Conservation (phyloP, 2,329 filamentous ascomycete species). For the Aphanocladium album region DNA sequence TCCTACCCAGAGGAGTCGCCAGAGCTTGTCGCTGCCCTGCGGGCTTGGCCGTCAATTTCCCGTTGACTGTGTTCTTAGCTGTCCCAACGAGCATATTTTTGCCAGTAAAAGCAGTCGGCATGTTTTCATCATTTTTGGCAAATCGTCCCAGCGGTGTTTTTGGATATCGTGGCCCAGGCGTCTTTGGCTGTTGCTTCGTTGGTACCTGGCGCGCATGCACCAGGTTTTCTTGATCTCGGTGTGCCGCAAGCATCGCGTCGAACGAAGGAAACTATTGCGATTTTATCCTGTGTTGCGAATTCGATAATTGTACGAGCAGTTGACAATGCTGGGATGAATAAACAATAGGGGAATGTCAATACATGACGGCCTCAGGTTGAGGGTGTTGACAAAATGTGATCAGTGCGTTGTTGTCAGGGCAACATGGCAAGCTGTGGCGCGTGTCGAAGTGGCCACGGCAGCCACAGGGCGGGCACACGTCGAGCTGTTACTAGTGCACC, state of each 20-base stretch:
- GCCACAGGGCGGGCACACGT: slow-evolving; percentile 2
- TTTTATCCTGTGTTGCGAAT: background rate
- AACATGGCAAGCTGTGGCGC: slow-evolving; percentile 11
- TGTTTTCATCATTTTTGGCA: slow-evolving; percentile 81
- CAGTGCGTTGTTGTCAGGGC: slow-evolving; percentile 13
- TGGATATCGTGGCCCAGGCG: slow-evolving; percentile 67
- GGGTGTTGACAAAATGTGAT: slow-evolving; percentile 5
- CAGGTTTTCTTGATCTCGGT: slow-evolving; percentile 84
- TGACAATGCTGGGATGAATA: background rate
- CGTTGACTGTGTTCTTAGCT: slow-evolving; percentile 31
- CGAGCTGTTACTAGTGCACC: slow-evolving; percentile 1
- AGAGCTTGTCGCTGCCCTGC: slow-evolving; percentile 50
- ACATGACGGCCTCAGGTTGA: background rate
- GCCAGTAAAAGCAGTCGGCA: slow-evolving; percentile 33
- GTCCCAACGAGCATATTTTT: slow-evolving; percentile 47
- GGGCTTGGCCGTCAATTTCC: slow-evolving; percentile 46
- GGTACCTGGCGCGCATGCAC: slow-evolving; percentile 69
- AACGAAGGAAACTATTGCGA: background rate
- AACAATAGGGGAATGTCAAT: background rate
- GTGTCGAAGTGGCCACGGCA: background rate
- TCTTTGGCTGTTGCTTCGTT: slow-evolving; percentile 76
- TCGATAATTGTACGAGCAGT: background rate
- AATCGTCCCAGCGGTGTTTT: slow-evolving; percentile 75
- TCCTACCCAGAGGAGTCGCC: slow-evolving; percentile 74
- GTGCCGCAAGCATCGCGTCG: slow-evolving; percentile 63